A percentile compares a stretch with the other conserved stretches of the same genome.
Evolutionary conservation across 225 moss, liverwort and hornwort species (phyloP).

Genomic region (Rhytidiadelphus loreus): DNA sequence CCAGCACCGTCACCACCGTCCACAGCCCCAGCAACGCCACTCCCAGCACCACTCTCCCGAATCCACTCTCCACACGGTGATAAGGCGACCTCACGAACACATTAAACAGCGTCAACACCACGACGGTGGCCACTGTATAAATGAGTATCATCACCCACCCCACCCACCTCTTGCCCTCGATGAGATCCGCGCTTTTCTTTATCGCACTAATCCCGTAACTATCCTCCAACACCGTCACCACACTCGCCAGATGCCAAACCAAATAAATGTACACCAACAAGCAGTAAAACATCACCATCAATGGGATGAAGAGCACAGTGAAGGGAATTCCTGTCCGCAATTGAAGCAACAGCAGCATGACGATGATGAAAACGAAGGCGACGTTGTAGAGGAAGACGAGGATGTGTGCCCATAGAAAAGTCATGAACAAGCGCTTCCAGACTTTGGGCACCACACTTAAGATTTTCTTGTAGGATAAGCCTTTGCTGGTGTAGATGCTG

Average conservation of each 20-base stretch:
- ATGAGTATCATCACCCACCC: slow-evolving; percentile 28
- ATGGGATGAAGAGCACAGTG: neutral
- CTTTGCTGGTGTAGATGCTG: slow-evolving; percentile 90
- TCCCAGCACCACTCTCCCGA: slow-evolving; percentile 34
- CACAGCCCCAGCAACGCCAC: slow-evolving; percentile 48
- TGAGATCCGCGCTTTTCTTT: slow-evolving; percentile 59
- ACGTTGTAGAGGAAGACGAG: slow-evolving; percentile 46
- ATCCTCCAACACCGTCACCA: slow-evolving; percentile 75
- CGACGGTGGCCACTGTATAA: slow-evolving; percentile 8
- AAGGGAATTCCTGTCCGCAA: neutral
- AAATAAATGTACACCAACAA: slow-evolving; percentile 42
- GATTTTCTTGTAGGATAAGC: slow-evolving; percentile 61
- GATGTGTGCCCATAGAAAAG: slow-evolving; percentile 67
- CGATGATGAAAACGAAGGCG: neutral
- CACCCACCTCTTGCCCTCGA: slow-evolving; percentile 60
- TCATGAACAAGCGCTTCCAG: slow-evolving; percentile 81
- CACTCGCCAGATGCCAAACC: slow-evolving; percentile 76
- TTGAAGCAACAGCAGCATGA: slow-evolving; percentile 7
- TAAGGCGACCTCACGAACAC: slow-evolving; percentile 16
- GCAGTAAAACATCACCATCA: neutral
- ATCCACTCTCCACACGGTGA: neutral
- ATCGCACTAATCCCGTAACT: slow-evolving; percentile 55
- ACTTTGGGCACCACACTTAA: slow-evolving; percentile 78
- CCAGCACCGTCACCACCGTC: slow-evolving; percentile 45
- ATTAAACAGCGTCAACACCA: slow-evolving; percentile 31